Base-by-base conservation (phyloP, 78 protist genomes). In the Dictyostelium purpureum region DNA sequence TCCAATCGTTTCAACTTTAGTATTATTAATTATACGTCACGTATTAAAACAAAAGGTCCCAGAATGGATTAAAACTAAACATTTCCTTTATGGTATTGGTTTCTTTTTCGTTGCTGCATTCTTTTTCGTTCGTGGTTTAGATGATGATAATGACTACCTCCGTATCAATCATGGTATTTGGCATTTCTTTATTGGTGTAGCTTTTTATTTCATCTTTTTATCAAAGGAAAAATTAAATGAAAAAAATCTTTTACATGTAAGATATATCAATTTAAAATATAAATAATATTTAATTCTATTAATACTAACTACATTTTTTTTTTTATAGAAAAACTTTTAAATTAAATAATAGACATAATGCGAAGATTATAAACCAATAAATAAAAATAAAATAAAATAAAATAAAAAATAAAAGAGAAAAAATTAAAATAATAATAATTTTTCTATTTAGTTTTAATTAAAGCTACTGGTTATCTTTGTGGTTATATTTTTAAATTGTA, bases 161-260 rank as follows among this genome's bases (percentile, higher is more conserved):
- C 85, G 94, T 45, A 18, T 77, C 0, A 89, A 89, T 63, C 94
- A 89, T 69, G 94, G 94, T 16, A 24, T 89, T 21, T 89, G 94
- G 94, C 94, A 89, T 70, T 49, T 89, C 33, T 40, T 89, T 11
- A 47, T 75, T 74, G 79, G 87, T 18, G 26, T 75, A 38, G 66
- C 88, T 4, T 89, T 89, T 65, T 79, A 40, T n/a, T 77, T 57
- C 45, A 61, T 89, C n/a, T 74, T 78, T 75, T 78, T 71, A 31
- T 88, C 94, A 6, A 79, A 82, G 33, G 83, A 67, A 9, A 78
- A 77, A 75, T 42, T 40, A 69, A 40, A 35, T 40, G 52, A 35
- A 24, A 69, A 69, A 69, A 69, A 69, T n/a, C 31, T 69, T n/a
- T 69, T 69, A 69, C 76, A 69, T 24, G 76, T 69, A 69, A 40